Evolutionary conservation across 179 eudicot species (phyloP).

Genomic region (Gypsophila paniculata): DNA sequence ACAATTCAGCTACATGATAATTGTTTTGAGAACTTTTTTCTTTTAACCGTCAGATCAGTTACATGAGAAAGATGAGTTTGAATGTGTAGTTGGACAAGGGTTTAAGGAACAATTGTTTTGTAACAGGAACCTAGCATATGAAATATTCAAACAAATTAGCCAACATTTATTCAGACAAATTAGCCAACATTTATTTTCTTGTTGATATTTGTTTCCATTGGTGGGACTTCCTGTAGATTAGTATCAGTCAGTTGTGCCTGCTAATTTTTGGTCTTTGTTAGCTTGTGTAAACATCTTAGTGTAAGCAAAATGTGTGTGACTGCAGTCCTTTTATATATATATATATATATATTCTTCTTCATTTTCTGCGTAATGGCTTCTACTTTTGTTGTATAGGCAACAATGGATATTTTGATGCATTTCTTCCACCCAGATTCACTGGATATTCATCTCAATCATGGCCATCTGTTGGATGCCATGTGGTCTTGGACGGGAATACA

Average conservation of each 20-base stretch:
- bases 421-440: conserved; percentile 70
- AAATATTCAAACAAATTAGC: neutral
- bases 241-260: conserved; percentile 1
- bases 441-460: conserved; percentile 91
- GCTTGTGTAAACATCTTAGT: conserved; percentile 7
- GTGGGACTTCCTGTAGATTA: neutral
- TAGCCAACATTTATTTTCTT: neutral
- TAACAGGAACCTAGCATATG: neutral
- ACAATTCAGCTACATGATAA: neutral
- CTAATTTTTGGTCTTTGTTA: neutral
- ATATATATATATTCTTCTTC: neutral
- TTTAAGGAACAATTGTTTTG: neutral
- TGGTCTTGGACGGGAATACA: conserved; percentile 93
- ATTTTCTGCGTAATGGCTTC: neutral
- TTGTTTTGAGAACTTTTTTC: neutral
- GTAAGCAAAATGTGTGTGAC: neutral
- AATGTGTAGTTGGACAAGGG: conserved; percentile 2
- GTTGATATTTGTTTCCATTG: neutral
- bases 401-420: conserved; percentile 57
- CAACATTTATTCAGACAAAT: too few species aligned
- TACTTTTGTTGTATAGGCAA: conserved; percentile 42
- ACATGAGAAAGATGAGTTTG: neutral
- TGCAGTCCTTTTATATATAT: neutral
- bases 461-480: conserved; percentile 72
- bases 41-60: neutral